These are phyloP conservation scores for Spongispora temasekensis DNA, from an alignment of 1,284 basidiomycete genomes.

Conservation along the genomic window DNA sequence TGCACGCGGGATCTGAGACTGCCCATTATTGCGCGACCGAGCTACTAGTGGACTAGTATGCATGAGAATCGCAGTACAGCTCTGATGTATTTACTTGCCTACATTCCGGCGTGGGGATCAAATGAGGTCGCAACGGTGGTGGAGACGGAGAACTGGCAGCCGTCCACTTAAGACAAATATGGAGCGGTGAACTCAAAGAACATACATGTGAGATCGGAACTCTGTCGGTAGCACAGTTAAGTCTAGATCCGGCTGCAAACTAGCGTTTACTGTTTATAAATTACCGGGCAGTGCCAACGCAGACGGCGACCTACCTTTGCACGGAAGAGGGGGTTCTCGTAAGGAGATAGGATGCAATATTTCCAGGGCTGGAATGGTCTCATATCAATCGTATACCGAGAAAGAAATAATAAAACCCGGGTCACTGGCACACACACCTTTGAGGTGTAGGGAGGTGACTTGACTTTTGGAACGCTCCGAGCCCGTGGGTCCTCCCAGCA, in stretches of 20 bases:
- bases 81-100: slow-evolving; percentile 32
- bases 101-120: slow-evolving; percentile 57
- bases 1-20: slow-evolving; percentile 5
- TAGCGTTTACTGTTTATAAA: slow-evolving; percentile 4
- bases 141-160: slow-evolving; percentile 18
- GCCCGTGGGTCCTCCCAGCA: slow-evolving; percentile 1
- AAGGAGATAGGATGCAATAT: slow-evolving; percentile 47
- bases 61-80: slow-evolving; percentile 11
- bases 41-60: slow-evolving; percentile 23
- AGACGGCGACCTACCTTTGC: slow-evolving; percentile 38
- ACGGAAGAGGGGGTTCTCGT: slow-evolving; percentile 45
- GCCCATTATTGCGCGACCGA: slow-evolving; percentile 16
- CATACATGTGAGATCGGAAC: slow-evolving; percentile 21
- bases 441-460: slow-evolving; percentile 32
- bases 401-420: slow-evolving; percentile 1
- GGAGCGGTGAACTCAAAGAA: slow-evolving; percentile 1
- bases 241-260: slow-evolving; percentile 13
- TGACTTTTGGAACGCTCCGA: slow-evolving; percentile 11
- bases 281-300: not conserved
- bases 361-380: slow-evolving; percentile 45
- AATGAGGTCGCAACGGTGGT: slow-evolving; percentile 32
- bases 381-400: slow-evolving; percentile 10
- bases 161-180: slow-evolving; percentile 4
- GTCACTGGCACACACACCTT: slow-evolving; percentile 23
- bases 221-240: slow-evolving; percentile 23